Base-by-base conservation (phyloP, 2,329 filamentous ascomycete species). In the Verticillium zaregamsianum region DNA sequence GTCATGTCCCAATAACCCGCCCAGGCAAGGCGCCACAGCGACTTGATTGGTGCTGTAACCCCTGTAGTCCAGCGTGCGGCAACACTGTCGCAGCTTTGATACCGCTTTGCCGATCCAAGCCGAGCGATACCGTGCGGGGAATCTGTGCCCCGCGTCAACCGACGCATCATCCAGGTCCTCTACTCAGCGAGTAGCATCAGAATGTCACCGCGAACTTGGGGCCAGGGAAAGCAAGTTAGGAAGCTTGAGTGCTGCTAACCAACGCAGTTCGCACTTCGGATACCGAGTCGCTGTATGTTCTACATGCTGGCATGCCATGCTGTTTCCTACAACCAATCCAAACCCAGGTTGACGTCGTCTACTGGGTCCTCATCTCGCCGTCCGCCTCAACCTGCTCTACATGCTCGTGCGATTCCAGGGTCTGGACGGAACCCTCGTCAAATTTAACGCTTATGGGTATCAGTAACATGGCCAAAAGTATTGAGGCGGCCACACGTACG, bases 371-470 rank as follows among this genome's bases (percentile, higher is more conserved):
- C 64, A 96, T 86, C 69, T 85, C 81, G 57, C 81, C 76, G 75
- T 97, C 92, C 63, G 76, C 70, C 83, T 98, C 94, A 62, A 97
- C 90, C 55, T 70, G 70, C 70, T 92, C 83, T 74, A 97, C 81
- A 71, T 92, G 83, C 66, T 91, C 86, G 79, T 90, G 85, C 63
- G 78, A 80, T 69, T 88, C 79, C 63, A 97, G 82, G 5, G 89
- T 85, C 40, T 77, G 77, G 62, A 96, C 80, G 17, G 83, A 78
- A 72, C 89, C 90, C 14, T 87, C 81, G 32, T 87, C 86, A 75
- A 91, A 92, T 62, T 85, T 81, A 70, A 93, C 92, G 58, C 93
- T 97, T 28, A 28, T 28, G 28, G 64, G 57, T 14, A 49, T 66
- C 23, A 67, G 25, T 57, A 23, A 62, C n/a, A 25, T 54, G 49